Base-by-base conservation (phyloP, 1,284 basidiomycete genomes). In the Pseudozyma tsukubaensis region DNA sequence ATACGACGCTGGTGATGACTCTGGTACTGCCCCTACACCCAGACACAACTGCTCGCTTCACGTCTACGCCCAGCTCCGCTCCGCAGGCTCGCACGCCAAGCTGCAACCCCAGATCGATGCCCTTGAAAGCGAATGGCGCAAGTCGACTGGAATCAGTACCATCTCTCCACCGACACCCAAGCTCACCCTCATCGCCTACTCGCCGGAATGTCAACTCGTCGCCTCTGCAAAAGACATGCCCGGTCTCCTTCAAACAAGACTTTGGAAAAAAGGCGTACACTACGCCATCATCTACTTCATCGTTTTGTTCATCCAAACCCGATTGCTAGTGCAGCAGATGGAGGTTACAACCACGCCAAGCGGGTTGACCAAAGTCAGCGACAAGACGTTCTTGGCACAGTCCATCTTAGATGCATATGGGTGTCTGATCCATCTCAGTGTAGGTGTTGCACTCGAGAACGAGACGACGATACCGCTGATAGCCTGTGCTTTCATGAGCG, bases 241-340 rank as follows among this genome's bases (percentile, higher is more conserved):
- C 59, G 67, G 75, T 4, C 58, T 79, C 12, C 49, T 78, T n/a
- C 58, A 76, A 43, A 59, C 71, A 14, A 29, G 50, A 11, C 61
- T 84, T 10, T 84, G 84, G 84, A 57, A 59, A 11, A 68, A 76
- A 16, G 76, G 71, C 18, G 58, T 76, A 29, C 53, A 60, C 40
- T 85, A 81, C 45, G 83, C 77, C 19, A 57, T 78, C 34, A 21
- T 80, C 43, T 75, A 83, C 32, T 77, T 76, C 4, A 1, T 78
- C 19, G 59, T 80, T 1, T 74, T 83, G 50, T 54, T 71, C 7
- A 10, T 77, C 7, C 72, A 85, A 36, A 67, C 81, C 2, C 49
- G 69, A 29, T 48, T 83, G 3, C 61, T 84, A 9, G 83, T 84
- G 1, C 55, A 80, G 36, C 85, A 85, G 72, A 82, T 85, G 76